Evolutionary conservation across 305 asterid genomes (phyloP).

Genomic region (Rubia balearica): DNA sequence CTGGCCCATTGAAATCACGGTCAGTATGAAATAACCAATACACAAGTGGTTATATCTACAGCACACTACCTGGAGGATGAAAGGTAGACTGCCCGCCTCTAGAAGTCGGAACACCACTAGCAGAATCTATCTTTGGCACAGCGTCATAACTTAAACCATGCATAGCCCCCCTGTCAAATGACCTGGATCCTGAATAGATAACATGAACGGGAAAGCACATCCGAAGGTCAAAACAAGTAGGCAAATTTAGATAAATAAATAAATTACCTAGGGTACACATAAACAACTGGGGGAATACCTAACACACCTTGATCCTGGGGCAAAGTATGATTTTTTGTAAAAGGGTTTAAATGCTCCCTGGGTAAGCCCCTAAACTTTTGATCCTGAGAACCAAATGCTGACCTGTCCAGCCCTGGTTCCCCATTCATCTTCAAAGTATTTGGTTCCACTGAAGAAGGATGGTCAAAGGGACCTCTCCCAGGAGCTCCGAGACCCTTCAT

Average conservation of each 20-base stretch:
- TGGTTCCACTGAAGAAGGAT: conserved; percentile 32
- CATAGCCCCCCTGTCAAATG: conserved; percentile 36
- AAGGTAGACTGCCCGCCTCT: conserved; percentile 39
- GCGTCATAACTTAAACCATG: conserved; percentile 38
- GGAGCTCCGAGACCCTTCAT: conserved; percentile 26
- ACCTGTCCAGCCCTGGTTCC: conserved; percentile 32
- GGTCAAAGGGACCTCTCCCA: conserved; percentile 40
- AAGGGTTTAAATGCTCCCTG: conserved; percentile 40
- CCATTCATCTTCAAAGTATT: conserved; percentile 36
- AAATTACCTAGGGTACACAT: background rate
- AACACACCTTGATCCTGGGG: conserved; percentile 53
- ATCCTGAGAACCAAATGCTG: conserved; percentile 40
- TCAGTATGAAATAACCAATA: conserved; percentile 22
- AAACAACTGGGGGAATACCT: background rate
- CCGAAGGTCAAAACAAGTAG: background rate
- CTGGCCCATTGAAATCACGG: conserved; percentile 36
- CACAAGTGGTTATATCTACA: conserved; percentile 21
- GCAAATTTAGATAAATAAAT: background rate
- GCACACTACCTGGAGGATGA: conserved; percentile 33
- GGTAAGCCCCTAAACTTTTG: conserved; percentile 40
- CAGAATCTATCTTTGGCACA: conserved; percentile 35
- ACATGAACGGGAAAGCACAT: conserved; percentile 14
- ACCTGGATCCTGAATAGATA: conserved; percentile 34
- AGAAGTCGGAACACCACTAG: conserved; percentile 42
- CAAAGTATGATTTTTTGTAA: conserved; percentile 34